Percentiles rank a stretch among this genome's conserved stretches.
These are phyloP conservation scores for Moringa oleifera DNA, from an alignment of 345 rosid species.

Conservation along the genomic window DNA sequence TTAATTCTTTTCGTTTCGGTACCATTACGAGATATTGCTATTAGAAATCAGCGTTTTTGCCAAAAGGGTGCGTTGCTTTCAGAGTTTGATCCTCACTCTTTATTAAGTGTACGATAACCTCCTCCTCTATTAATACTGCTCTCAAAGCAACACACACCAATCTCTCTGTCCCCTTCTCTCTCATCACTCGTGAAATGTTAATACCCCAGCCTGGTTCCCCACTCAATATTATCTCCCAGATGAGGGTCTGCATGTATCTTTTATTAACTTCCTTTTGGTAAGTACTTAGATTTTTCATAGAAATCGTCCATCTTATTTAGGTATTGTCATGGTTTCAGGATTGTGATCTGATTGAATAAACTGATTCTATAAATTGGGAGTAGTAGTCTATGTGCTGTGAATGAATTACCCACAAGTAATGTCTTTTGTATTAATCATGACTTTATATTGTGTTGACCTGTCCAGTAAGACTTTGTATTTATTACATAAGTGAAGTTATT, in stretches of 20 bases:
- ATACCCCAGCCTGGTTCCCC: no score
- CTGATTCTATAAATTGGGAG: not conserved
- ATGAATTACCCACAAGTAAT: not conserved
- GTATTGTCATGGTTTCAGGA: not conserved
- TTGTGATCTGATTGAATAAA: conserved; percentile 6
- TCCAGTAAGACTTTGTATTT: conserved; percentile 22
- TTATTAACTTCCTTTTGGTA: no score
- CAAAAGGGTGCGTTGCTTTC: not conserved
- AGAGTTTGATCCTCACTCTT: not conserved
- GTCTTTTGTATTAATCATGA: conserved; percentile 6
- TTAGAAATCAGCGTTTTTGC: no score
- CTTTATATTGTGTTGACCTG: not conserved
- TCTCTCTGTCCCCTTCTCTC: not conserved
- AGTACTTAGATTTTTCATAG: no score
- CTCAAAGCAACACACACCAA: not conserved
- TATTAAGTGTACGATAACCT: no score
- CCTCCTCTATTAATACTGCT: not conserved
- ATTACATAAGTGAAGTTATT: conserved; percentile 38
- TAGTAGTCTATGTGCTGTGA: not conserved
- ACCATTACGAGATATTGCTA: not conserved
- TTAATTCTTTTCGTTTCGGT: conserved; percentile 1
- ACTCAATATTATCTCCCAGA: no score
- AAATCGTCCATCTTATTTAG: no score
- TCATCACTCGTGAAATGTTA: not conserved
- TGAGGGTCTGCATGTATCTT: no score